A percentile compares a stretch with the other conserved stretches of the same genome.
phyloP scores from a whole-genome alignment of 2,329 filamentous ascomycete genomes.

The Fusarium avenaceum region DNA sequence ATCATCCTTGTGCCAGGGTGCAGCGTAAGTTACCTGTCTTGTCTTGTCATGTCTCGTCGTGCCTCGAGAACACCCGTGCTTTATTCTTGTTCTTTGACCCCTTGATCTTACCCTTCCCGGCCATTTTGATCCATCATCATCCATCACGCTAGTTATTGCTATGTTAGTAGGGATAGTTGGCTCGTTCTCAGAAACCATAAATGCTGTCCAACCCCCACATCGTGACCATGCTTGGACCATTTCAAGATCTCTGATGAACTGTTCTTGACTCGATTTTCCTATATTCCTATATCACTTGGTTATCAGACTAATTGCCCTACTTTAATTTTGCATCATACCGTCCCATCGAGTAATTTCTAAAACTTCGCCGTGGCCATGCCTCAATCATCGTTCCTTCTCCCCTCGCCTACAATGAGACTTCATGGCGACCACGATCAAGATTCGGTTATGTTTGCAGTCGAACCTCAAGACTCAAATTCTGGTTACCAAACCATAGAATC shows the following conservation, averaged over 20 bases:
- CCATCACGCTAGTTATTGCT: conserved; percentile 21
- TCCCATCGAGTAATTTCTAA: neutral
- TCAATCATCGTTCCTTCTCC: conserved; percentile 8
- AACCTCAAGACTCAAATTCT: neutral
- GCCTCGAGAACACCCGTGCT: conserved; percentile 34
- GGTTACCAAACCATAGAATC: conserved; percentile 2
- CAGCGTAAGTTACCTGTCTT: conserved; percentile 34
- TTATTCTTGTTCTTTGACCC: conserved; percentile 39
- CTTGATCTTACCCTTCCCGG: conserved; percentile 44
- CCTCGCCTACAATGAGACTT: neutral
- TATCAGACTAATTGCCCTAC: conserved; percentile 1
- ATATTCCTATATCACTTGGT: conserved; percentile 4
- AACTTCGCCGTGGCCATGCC: conserved; percentile 27
- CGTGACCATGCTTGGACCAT: conserved; percentile 20
- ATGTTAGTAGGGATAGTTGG: conserved; percentile 16
- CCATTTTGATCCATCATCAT: conserved; percentile 31
- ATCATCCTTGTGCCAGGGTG: conserved; percentile 39
- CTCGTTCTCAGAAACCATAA: conserved; percentile 52
- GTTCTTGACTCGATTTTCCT: conserved; percentile 14
- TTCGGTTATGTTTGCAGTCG: neutral
- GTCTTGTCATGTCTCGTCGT: conserved; percentile 30
- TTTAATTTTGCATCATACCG: neutral
- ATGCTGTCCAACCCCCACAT: conserved; percentile 51
- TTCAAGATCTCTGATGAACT: conserved; percentile 34
- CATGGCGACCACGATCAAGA: conserved; percentile 5